Evolutionary conservation across 1,284 basidiomycete species (phyloP).

Genomic region (Fomitopsis schrenkii): DNA sequence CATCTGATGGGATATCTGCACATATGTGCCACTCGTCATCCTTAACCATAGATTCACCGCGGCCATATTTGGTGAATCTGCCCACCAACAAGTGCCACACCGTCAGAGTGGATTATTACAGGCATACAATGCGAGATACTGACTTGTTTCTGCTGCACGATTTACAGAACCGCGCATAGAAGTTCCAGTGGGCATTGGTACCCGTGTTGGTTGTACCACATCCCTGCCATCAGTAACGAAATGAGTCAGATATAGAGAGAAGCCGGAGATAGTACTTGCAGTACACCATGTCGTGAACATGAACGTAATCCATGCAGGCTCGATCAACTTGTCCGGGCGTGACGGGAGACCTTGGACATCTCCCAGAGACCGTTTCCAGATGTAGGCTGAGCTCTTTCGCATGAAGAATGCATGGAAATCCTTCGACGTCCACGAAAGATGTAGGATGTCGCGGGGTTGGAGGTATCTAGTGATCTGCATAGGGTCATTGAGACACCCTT

Average conservation of each 20-base stretch:
- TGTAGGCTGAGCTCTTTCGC: not conserved
- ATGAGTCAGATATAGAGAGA: too few species aligned
- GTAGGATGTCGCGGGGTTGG: not conserved
- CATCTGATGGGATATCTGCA: too few species aligned
- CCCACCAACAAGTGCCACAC: too few species aligned
- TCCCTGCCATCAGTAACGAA: not conserved
- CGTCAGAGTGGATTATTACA: too few species aligned
- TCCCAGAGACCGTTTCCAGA: not conserved
- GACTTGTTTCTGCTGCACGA: not conserved
- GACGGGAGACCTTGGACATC: not conserved
- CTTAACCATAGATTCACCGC: too few species aligned
- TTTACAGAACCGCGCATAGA: not conserved
- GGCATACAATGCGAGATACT: too few species aligned
- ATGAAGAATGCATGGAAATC: not conserved
- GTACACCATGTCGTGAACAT: not conserved
- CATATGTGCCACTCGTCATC: too few species aligned
- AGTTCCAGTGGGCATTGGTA: not conserved
- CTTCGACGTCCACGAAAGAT: not conserved
- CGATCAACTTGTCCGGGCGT: not conserved
- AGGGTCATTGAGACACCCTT: not conserved
- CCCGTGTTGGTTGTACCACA: not conserved
- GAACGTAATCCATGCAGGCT: not conserved
- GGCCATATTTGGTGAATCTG: too few species aligned
- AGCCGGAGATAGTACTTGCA: not conserved
- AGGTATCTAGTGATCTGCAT: not conserved